Base-by-base conservation (phyloP, 148 eudicot genomes). In the Persicaria maculosa region DNA sequence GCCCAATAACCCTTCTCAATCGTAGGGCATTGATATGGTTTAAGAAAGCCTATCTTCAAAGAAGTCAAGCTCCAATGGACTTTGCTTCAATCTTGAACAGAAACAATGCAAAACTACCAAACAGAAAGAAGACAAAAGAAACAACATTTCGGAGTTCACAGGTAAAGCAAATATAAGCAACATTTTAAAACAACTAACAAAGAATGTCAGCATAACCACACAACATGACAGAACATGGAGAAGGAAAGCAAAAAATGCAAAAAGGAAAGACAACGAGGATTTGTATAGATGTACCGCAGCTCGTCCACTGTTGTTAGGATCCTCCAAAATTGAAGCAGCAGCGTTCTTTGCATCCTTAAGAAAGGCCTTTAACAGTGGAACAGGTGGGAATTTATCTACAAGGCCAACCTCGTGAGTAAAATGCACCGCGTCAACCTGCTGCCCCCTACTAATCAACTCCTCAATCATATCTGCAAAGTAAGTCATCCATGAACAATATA, bases 351-450 rank as follows among this genome's bases (percentile, higher is more conserved):
- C 97, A 85, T 96, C 97, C 76, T 85, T 89, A 43, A 96, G 89
- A 84, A 96, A 96, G 75, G 97, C 91, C 80, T 85, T 96, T 61
- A 96, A 77, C 79, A 96, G 82, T 1, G 97, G 92, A 7, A 96
- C 93, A 76, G 97, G 93, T 68, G 97, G 99, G 77, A 88, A 96
- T 85, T 73, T 88, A 74, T 88, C 86, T 31, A 84, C 91, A 75
- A 96, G 97, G 77, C 99, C 99, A 80, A 90, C 97, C 87, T 90
- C 97, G 78, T 84, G 86, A 47, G 92, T 89, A 70, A 96, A 92
- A 85, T 96, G 99, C 73, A 96, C 97, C 65, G 99, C 99, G 83
- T 96, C 99, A 80, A 96, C 99, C 81, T 92, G 99, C 62, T 96
- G 99, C 68, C 99, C 97, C 84, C 87, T 85, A 85, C 97, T 88